Percentiles rank a stretch among this genome's conserved stretches.
phyloP scores from a whole-genome alignment of 2,329 filamentous ascomycete genomes.

The Aspergillus nomiae region DNA sequence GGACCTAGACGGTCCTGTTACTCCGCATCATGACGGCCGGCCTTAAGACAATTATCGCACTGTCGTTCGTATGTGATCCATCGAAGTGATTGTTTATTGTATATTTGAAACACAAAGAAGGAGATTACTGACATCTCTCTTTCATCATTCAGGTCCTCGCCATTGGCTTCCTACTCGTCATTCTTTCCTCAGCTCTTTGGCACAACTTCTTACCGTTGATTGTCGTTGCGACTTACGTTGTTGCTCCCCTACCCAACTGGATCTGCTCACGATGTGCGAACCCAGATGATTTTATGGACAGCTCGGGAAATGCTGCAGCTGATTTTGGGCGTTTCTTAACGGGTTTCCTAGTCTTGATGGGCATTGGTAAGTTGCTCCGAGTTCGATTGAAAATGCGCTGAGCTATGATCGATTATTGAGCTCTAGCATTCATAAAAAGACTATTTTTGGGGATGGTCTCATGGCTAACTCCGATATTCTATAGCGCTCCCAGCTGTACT shows the following conservation, averaged over 20 bases:
- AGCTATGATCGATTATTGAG: background rate
- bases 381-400: background rate
- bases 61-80: conserved; percentile 76
- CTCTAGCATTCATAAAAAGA: background rate
- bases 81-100: background rate
- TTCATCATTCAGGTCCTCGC: conserved; percentile 69
- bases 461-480: conserved; percentile 11
- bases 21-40: conserved; percentile 68
- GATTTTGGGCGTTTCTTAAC: conserved; percentile 94
- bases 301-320: conserved; percentile 77
- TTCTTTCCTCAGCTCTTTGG: conserved; percentile 94
- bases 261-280: conserved; percentile 85
- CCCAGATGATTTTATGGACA: conserved; percentile 93
- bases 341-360: conserved; percentile 95
- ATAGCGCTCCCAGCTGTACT: conserved; percentile 84
- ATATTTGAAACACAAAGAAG: background rate
- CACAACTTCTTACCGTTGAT: conserved; percentile 92
- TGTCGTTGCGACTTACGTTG: conserved; percentile 91
- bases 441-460: background rate
- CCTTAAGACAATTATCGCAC: conserved; percentile 97
- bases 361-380: conserved; percentile 73
- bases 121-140: conserved; percentile 1
- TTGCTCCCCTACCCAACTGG: conserved; percentile 96
- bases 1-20: conserved; percentile 24
- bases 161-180: conserved; percentile 97